Conservation (phyloP, 2,329 filamentous ascomycete genomes). For the Aspergillus oerlinghausenensis region DNA sequence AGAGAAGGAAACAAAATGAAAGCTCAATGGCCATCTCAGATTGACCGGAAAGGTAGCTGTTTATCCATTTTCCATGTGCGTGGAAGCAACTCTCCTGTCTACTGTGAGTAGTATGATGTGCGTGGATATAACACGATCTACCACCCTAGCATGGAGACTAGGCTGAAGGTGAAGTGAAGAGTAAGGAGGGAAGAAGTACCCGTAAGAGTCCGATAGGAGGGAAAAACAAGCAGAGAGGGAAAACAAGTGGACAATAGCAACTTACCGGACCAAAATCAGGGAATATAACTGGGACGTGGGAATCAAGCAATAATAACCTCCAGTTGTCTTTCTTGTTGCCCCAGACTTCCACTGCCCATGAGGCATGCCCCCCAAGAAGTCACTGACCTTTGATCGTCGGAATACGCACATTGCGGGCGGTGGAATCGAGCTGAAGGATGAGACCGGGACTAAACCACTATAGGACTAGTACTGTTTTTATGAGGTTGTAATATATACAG, state of each 20-base stretch:
- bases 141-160: not conserved
- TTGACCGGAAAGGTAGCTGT: not conserved
- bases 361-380: slow-evolving; percentile 1
- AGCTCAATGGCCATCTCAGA: not conserved
- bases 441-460: not conserved
- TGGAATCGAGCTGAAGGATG: not conserved
- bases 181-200: not conserved
- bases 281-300: not conserved
- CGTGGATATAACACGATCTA: slow-evolving; percentile 31
- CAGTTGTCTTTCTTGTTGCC: not conserved
- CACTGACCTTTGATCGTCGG: not conserved
- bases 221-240: not conserved
- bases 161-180: not conserved
- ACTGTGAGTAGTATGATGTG: slow-evolving; percentile 20
- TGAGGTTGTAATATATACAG: not conserved
- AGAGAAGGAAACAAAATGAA: not conserved
- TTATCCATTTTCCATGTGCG: slow-evolving; percentile 24
- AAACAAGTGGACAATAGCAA: not conserved
- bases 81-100: slow-evolving; percentile 30
- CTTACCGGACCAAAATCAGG: not conserved
- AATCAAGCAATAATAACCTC: not conserved
- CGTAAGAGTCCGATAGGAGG: not conserved
- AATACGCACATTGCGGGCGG: slow-evolving; percentile 3
- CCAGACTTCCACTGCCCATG: not conserved
- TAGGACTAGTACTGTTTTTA: not conserved